Evolutionary conservation across 2,329 filamentous ascomycete genomes (phyloP).

Genomic region (Simplicillium sp.): DNA sequence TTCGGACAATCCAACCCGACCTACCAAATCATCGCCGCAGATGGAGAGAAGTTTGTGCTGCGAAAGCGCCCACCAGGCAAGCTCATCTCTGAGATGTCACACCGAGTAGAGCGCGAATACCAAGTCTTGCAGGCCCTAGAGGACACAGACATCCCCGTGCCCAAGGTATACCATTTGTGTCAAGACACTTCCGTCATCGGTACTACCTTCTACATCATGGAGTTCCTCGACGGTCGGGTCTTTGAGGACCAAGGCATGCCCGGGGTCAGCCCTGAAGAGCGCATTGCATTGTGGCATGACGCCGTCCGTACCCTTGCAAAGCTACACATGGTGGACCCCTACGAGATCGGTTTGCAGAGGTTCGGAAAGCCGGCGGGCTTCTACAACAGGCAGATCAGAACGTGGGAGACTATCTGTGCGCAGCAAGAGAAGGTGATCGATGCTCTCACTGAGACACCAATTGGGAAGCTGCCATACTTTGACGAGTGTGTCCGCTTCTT

Average conservation of each 20-base stretch:
- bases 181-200: conserved; percentile 69
- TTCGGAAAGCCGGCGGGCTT: conserved; percentile 66
- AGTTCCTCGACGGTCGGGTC: conserved; percentile 78
- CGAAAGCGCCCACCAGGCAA: conserved; percentile 87
- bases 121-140: conserved; percentile 70
- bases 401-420: conserved; percentile 62
- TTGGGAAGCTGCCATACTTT: conserved; percentile 72
- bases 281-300: conserved; percentile 68
- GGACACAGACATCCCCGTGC: conserved; percentile 67
- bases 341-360: conserved; percentile 49
- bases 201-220: conserved; percentile 88
- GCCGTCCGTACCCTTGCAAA: conserved; percentile 72
- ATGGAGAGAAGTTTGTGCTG: conserved; percentile 44
- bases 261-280: conserved; percentile 53
- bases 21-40: conserved; percentile 1
- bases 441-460: conserved; percentile 57
- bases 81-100: conserved; percentile 76
- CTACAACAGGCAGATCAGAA: conserved; percentile 75
- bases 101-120: conserved; percentile 86
- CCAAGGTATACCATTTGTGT: conserved; percentile 67
- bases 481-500: conserved; percentile 72
- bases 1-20: conserved; percentile 6
- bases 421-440: conserved; percentile 66
- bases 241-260: conserved; percentile 74
- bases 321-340: conserved; percentile 62